Conservation (phyloP, 257 asterid genomes). For the Cruciata laevipes region DNA sequence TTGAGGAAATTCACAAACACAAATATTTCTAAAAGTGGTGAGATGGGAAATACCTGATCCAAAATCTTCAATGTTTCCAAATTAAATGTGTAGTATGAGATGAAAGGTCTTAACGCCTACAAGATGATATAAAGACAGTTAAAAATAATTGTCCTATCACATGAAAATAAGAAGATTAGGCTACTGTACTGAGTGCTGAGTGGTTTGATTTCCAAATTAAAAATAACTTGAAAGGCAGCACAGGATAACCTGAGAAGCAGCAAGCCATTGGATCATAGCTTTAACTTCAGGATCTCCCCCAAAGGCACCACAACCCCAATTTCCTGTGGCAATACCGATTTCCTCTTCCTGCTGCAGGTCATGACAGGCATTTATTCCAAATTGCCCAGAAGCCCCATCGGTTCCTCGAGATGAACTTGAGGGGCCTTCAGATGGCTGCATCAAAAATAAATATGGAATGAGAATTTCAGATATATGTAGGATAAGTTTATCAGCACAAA, state of each 20-base stretch:
- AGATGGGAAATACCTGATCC: conserved; percentile 26
- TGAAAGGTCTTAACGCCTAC: conserved; percentile 60
- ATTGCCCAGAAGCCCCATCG: conserved; percentile 5
- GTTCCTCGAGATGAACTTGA: conserved; percentile 23
- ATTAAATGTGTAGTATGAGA: conserved; percentile 57
- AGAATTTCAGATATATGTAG: neutral
- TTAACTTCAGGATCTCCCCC: conserved; percentile 91
- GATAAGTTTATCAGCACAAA: neutral
- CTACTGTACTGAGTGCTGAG: no score
- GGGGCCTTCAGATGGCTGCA: conserved; percentile 23
- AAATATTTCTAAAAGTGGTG: neutral
- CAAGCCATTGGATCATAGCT: conserved; percentile 81
- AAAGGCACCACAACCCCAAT: conserved; percentile 98
- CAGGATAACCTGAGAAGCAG: conserved; percentile 65
- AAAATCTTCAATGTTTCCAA: conserved; percentile 37
- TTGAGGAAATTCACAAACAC: neutral
- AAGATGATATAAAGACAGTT: neutral
- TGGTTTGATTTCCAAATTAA: no score
- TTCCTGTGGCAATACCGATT: conserved; percentile 80
- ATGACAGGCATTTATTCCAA: conserved; percentile 4
- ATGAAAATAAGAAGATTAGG: neutral
- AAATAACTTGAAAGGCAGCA: conserved; percentile 1
- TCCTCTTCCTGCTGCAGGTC: conserved; percentile 14
- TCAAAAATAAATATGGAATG: neutral
- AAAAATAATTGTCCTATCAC: neutral